Conservation (phyloP, 2,329 filamentous ascomycete genomes). For the Sclerotiophoma versabilis region DNA sequence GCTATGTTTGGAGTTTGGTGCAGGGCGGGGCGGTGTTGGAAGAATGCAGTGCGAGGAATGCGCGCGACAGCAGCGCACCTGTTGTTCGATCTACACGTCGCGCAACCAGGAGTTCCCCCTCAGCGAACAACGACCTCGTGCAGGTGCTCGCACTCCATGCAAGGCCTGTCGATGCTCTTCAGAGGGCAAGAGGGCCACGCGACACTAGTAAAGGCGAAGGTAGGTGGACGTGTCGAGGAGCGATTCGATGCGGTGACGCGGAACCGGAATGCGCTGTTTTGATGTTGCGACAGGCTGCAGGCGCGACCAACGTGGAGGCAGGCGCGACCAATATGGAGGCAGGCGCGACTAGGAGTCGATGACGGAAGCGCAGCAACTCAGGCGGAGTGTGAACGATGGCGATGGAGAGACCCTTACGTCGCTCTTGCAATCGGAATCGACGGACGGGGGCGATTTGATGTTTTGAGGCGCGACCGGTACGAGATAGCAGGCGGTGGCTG, state of each 20-base stretch:
- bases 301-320: constrained; percentile 20
- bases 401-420: constrained; percentile 35
- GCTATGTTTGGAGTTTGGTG: constrained; percentile 16
- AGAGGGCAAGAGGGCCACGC: constrained; percentile 20
- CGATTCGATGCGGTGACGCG: constrained; percentile 36
- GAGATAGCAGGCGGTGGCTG: constrained; percentile 11
- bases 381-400: constrained; percentile 21
- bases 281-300: constrained; percentile 31
- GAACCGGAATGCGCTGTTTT: constrained; percentile 26
- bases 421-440: constrained; percentile 32
- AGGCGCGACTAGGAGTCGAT: constrained; percentile 12
- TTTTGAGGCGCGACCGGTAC: constrained; percentile 32
- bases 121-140: constrained; percentile 42
- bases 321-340: constrained; percentile 20
- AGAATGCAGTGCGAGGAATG: constrained; percentile 38
- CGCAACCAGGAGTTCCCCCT: constrained; percentile 36
- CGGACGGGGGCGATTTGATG: constrained; percentile 37
- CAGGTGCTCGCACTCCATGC: constrained; percentile 40
- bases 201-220: constrained; percentile 20
- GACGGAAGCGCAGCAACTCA: constrained; percentile 23
- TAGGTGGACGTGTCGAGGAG: constrained; percentile 22
- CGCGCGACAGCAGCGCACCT: constrained; percentile 26
- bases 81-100: constrained; percentile 27
- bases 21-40: constrained; percentile 29
- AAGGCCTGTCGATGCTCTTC: constrained; percentile 34